Evolutionary conservation across 345 rosid genomes (phyloP), one percentile per base, ranked within the genome.

Genomic region (Trapa bicornis): DNA sequence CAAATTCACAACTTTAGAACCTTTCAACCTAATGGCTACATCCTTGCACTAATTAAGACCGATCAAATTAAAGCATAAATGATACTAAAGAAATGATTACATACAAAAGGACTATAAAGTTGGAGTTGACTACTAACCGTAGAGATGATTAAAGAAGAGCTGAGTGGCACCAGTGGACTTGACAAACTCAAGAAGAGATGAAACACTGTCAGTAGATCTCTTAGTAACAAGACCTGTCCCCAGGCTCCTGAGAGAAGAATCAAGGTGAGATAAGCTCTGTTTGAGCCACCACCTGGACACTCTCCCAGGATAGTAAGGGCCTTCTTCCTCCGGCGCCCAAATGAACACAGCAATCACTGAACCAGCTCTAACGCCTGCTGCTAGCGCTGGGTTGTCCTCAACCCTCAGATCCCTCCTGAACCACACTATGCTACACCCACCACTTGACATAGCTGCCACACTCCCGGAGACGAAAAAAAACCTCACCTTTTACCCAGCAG

Each of bases 251-350:
- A 94, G 80, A 70, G 97, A 88, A 52, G 96, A 94, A 67, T 88
- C 92, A 66, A 94, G 92, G 75, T 90, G 86, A 74, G 88, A 86
- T 76, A 94, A 83, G 74, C 99, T 94, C 45, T 94, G 82, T 82
- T 94, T 94, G 57, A 94, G 88, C 99, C 97, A 94, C 99, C 99
- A 94, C 77, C 97, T 82, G 12, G 99, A 94, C 16, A 94, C 99
- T 73, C 99, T 88, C 54, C 99, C 97, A 38, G 99, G 99, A 45
- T 83, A 73, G 70, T 37, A 94, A 68, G 82, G 78, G 47, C 97
- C 99, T 76, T 94, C 99, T 76, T 94, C 99, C 72, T 90, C 99
- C 42, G 97, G 96, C 39, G 97, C 89, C 97, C 97, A 93, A 41
- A 93, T 73, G 72, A 87, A 93, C 6, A 93, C 79, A 5, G 95